Base-by-base conservation (phyloP, 1,284 basidiomycete genomes). In the Ustilago vetiveriae region DNA sequence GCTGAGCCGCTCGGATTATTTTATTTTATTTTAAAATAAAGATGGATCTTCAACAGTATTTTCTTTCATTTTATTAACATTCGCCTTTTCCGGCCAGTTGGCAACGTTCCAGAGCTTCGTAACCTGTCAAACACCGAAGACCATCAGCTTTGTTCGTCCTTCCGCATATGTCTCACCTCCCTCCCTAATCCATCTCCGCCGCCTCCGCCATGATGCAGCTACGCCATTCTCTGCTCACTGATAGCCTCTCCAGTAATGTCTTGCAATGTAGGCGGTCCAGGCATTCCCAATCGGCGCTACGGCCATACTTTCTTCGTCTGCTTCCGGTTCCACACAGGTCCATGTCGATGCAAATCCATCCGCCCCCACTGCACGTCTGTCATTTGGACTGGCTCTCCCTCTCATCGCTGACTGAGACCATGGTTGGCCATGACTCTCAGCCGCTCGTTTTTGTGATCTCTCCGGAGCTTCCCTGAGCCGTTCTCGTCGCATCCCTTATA, bases 141-240 rank as follows among this genome's bases (percentile, higher is more conserved):
- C 45, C 37, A 33, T n/a, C 29, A 33, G 38, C 41, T n/a, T n/a
- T n/a, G 21, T 6, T 40, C 9, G 21, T 27, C 9, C 21, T 30
- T 46, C 30, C 33, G 49, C 49, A 41, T 36, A 22, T 59, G 57
- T 59, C 49, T 60, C 51, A 60, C 51, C 26, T n/a, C n/a, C 9
- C 21, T 30, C 41, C 30, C 33, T 44, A 43, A 41, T 36, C 17
- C 53, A 50, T 59, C 49, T 60, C 51, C 53, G 45, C 26, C 23
- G 43, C 3, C 33, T 16, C 56, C 49, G 56, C 49, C 46, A 45
- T 33, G 37, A 11, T 50, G 47, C 55, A 45, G 37, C 7, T 14
- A 4, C 37, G 21, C 21, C 32, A 19, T 9, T 14, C 14, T 16
- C 29, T 30, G 29, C n/a, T n/a, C n/a, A n/a, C n/a, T n/a, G n/a